phyloP scores from a whole-genome alignment of 108 stramenopile genomes.

The Nitzschia sp. region DNA sequence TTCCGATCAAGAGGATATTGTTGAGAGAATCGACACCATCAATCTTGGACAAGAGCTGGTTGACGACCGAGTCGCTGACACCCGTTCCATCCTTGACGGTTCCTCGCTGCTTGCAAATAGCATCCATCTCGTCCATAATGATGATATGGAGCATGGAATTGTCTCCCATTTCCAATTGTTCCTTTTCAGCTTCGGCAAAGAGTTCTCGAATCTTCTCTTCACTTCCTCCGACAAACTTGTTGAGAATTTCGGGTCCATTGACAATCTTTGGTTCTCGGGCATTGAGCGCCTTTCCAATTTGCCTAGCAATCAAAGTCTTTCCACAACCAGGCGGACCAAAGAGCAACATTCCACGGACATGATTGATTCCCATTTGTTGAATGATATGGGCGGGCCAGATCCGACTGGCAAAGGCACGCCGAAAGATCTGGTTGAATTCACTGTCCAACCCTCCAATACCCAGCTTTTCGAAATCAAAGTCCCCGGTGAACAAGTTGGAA shows the following conservation, averaged over 20 bases:
- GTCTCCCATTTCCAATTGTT: conserved; percentile 91
- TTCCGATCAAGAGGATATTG: conserved; percentile 98
- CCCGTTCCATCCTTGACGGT: conserved; percentile 90
- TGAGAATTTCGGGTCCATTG: conserved; percentile 97
- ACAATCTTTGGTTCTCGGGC: conserved; percentile 98
- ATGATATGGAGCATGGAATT: conserved; percentile 96
- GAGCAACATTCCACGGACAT: conserved; percentile 98
- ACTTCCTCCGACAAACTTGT: conserved; percentile 95
- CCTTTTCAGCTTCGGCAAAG: conserved; percentile 92
- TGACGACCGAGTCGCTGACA: conserved; percentile 97
- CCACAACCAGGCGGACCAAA: conserved; percentile 96
- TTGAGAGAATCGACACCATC: conserved; percentile 99
- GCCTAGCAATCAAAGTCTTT: conserved; percentile 97
- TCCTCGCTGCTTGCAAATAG: conserved; percentile 97
- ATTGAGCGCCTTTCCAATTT: conserved; percentile 97
- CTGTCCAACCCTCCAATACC: conserved; percentile 96
- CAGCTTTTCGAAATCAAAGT: conserved; percentile 97
- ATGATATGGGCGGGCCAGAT: conserved; percentile 95
- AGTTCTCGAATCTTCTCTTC: conserved; percentile 97
- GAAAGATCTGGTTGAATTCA: conserved; percentile 98
- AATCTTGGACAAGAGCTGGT: conserved; percentile 98
- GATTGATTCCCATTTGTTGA: conserved; percentile 96
- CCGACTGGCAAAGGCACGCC: conserved; percentile 95
- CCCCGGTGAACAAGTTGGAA: conserved; percentile 78
- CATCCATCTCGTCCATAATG: conserved; percentile 99